Evolutionary conservation across 805 yeast species (phyloP).

Genomic region (Candida ortonii): DNA sequence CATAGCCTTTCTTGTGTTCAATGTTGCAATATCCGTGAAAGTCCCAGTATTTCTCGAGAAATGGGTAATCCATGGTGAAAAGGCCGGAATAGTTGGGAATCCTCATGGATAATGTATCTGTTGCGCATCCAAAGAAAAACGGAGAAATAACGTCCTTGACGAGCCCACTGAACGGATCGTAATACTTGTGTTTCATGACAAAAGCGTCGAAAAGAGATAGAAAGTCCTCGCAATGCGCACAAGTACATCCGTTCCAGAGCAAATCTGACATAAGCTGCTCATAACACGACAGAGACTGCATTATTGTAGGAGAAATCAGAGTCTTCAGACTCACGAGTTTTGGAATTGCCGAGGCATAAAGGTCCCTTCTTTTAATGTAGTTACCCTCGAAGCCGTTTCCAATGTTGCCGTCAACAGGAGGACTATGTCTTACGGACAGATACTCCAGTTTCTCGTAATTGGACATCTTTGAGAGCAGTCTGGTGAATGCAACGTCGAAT

Average conservation of each 20-base stretch:
- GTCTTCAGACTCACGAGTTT: conserved; percentile 38
- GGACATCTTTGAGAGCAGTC: conserved; percentile 39
- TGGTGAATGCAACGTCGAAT: conserved; percentile 51
- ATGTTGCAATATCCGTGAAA: conserved; percentile 46
- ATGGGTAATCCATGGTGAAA: conserved; percentile 31
- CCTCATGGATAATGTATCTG: conserved; percentile 42
- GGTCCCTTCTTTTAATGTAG: conserved; percentile 53
- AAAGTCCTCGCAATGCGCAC: conserved; percentile 48
- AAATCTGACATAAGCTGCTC: conserved; percentile 68
- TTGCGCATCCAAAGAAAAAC: conserved; percentile 51
- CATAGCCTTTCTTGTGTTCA: conserved; percentile 37
- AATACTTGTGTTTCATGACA: conserved; percentile 62
- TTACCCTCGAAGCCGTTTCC: conserved; percentile 74
- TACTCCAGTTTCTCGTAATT: conserved; percentile 33
- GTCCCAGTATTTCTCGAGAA: conserved; percentile 40
- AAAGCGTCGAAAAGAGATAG: conserved; percentile 56
- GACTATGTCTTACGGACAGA: conserved; percentile 54
- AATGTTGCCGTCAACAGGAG: conserved; percentile 56
- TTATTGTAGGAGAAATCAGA: conserved; percentile 55
- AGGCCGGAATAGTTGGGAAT: conserved; percentile 24
- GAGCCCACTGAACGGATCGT: conserved; percentile 41
- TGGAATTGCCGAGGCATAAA: conserved; percentile 51
- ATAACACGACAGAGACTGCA: conserved; percentile 61
- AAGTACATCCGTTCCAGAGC: conserved; percentile 76
- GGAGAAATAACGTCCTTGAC: conserved; percentile 63